phyloP scores from a whole-genome alignment of 1,284 basidiomycete species.

The Moesziomyces parantarcticus region DNA sequence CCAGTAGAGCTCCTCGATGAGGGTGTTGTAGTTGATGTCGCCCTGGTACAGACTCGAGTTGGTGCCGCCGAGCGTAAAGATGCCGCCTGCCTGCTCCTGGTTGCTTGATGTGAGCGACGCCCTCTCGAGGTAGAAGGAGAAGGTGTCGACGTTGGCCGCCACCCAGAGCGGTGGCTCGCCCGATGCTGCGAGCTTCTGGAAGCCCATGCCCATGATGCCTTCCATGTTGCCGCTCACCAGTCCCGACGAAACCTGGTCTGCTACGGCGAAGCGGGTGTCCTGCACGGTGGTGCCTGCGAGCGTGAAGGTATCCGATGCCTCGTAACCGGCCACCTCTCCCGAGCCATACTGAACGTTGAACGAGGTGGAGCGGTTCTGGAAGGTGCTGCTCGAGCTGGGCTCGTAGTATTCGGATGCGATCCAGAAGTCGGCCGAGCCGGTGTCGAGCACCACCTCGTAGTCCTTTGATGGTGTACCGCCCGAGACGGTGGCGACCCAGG shows the following conservation, averaged over 20 bases:
- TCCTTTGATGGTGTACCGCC: slow-evolving; percentile 42
- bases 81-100: slow-evolving; percentile 36
- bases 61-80: slow-evolving; percentile 58
- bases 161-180: slow-evolving; percentile 50
- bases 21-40: slow-evolving; percentile 45
- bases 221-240: slow-evolving; percentile 28
- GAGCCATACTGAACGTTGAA: slow-evolving; percentile 51
- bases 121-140: slow-evolving; percentile 55
- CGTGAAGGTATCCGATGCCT: slow-evolving; percentile 34
- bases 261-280: slow-evolving; percentile 55
- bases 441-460: slow-evolving; percentile 54
- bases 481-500: slow-evolving; percentile 44
- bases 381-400: slow-evolving; percentile 27
- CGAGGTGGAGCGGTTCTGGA: slow-evolving; percentile 30
- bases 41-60: slow-evolving; percentile 53
- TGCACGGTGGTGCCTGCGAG: slow-evolving; percentile 39
- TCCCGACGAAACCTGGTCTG: slow-evolving; percentile 32
- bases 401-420: slow-evolving; percentile 25
- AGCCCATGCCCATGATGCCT: slow-evolving; percentile 60
- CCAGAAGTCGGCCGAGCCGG: slow-evolving; percentile 56
- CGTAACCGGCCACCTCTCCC: slow-evolving; percentile 44
- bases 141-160: slow-evolving; percentile 31
- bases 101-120: slow-evolving; percentile 21
- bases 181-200: slow-evolving; percentile 33
- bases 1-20: slow-evolving; percentile 54